Conservation (phyloP, 176 grass and related monocot genomes). For the Oryza brachyantha region DNA sequence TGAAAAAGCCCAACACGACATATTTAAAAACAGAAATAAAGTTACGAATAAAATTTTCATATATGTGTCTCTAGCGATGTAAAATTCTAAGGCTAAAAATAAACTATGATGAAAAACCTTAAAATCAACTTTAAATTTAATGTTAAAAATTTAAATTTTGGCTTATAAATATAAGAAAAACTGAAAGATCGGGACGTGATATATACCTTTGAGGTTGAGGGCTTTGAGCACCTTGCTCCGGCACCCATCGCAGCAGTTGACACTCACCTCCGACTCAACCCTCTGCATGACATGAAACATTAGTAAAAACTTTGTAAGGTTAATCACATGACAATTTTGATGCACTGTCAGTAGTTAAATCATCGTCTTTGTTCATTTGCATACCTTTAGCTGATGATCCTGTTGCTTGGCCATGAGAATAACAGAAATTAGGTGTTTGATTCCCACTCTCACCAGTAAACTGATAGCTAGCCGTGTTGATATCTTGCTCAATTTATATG, state of each 20-base stretch:
- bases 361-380: neutral
- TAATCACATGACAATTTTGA: neutral
- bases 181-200: no score
- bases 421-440: no score
- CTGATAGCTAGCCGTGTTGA: neutral
- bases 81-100: no score
- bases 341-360: neutral
- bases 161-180: no score
- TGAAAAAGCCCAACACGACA: no score
- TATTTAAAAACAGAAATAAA: no score
- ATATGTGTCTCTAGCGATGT: no score
- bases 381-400: neutral
- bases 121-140: no score
- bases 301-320: neutral
- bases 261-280: constrained; percentile 51
- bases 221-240: constrained; percentile 60
- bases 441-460: neutral
- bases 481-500: neutral
- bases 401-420: neutral
- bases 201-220: constrained; percentile 51
- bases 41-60: no score
- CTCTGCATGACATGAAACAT: constrained; percentile 35
- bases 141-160: no score
- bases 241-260: constrained; percentile 64
- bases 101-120: no score